Evolutionary conservation across 106 monocot species (phyloP), one percentile per base, ranked within the genome.

Genomic region (Dendrobium officinale): DNA sequence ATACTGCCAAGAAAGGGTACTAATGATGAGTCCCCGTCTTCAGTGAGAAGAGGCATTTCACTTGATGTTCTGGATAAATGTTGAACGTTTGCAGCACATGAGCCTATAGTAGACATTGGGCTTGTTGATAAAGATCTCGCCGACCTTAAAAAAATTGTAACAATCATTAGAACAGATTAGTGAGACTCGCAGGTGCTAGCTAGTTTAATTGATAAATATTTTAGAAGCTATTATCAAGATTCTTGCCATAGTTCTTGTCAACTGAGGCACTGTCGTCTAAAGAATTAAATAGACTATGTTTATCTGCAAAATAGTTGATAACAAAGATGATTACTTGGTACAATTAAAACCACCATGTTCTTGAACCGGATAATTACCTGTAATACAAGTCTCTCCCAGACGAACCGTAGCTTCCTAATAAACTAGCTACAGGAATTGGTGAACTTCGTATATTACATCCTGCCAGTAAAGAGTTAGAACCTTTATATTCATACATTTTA

Each of bases 61-160:
- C 75, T 51, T 74, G 61, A 55, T 54, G 82, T 81, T 66, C 75
- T 84, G 73, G 56, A 58, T 74, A 47, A 41, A 77, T 86, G 80
- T 68, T 33, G 79, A 55, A 78, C 78, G 82, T 80, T 77, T 42
- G 75, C 68, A 17, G 80, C 64, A 82, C 85, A 88, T 78, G 82
- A 83, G 19, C 88, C 86, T 7, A 81, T 42, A 73, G 73, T 87
- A 48, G 93, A 90, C 49, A 83, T 76, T 73, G 92, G 96, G 54
- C 96, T 96, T 2, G 55, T 83, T 79, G 93, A 86, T 55, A 96
- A 77, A 73, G 90, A 93, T 72, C 96, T 88, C 68, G 96, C 96
- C 48, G 96, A 96, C 90, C 96, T 96, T 83, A n/a, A 51, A 82
- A 43, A 80, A 49, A 48, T 72, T 77, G 2, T 76, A 15, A 83